A percentile compares a stretch with the other conserved stretches of the same genome.
Conservation (phyloP, 2,329 filamentous ascomycete species). For the Hypoxylon sp. region DNA sequence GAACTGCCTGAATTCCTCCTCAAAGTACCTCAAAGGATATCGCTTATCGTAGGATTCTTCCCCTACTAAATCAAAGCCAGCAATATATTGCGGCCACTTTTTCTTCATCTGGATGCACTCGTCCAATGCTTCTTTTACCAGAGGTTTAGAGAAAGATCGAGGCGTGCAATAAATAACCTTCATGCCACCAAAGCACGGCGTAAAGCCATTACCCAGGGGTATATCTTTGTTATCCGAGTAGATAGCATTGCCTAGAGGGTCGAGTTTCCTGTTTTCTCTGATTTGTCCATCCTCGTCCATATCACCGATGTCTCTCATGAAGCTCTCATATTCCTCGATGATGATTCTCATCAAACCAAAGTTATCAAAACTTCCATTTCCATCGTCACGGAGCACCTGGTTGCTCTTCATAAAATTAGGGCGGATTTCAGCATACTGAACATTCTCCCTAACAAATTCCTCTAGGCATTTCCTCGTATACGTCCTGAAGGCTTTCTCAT, state of each 20-base stretch:
- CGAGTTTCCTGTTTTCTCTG: constrained; percentile 30
- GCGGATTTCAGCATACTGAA: constrained; percentile 69
- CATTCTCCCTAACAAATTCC: constrained; percentile 63
- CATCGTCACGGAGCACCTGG: constrained; percentile 59
- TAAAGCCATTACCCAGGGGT: constrained; percentile 26
- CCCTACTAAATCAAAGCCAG: constrained; percentile 68
- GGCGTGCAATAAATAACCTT: constrained; percentile 70
- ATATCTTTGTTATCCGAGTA: constrained; percentile 12
- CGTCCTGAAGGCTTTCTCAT: constrained; percentile 62
- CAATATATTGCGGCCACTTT: constrained; percentile 60
- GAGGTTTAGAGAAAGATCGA: constrained; percentile 57
- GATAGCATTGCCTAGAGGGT: constrained; percentile 20
- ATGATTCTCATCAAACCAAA: constrained; percentile 62
- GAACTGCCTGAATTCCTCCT: constrained; percentile 60
- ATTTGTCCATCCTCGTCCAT: constrained; percentile 37
- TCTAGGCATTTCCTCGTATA: constrained; percentile 64
- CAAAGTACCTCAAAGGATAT: constrained; percentile 59
- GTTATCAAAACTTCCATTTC: constrained; percentile 55
- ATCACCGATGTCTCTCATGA: constrained; percentile 49
- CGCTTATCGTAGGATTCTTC: constrained; percentile 61
- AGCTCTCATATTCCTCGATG: constrained; percentile 56
- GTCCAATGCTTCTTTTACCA: constrained; percentile 57
- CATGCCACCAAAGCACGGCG: constrained; percentile 59
- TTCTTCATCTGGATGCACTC: constrained; percentile 65
- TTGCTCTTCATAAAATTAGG: constrained; percentile 67